These are phyloP conservation scores for Penicillium canariense DNA, from an alignment of 495 filamentous ascomycete genomes.

Conservation along the genomic window DNA sequence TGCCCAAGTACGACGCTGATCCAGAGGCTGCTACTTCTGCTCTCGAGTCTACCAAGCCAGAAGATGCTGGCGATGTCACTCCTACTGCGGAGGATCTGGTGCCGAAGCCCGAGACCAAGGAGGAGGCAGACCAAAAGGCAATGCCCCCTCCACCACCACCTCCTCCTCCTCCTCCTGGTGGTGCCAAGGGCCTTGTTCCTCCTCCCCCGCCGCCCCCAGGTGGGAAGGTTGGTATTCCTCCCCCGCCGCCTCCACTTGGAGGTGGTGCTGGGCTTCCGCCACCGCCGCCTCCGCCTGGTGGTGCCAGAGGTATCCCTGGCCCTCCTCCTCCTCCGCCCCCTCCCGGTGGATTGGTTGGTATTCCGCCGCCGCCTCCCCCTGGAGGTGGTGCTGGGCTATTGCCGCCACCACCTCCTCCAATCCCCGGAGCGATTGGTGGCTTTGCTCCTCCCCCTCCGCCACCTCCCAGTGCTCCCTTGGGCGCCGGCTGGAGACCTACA, in stretches of 20 bases:
- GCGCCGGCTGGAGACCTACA: constrained; percentile 51
- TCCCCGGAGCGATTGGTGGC: constrained; percentile 32
- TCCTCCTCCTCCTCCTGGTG: constrained; percentile 44
- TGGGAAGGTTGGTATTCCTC: background rate
- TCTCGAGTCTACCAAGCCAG: constrained; percentile 26
- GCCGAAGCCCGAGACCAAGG: constrained; percentile 22
- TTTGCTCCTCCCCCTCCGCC: constrained; percentile 57
- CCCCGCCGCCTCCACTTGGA: constrained; percentile 33
- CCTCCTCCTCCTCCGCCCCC: constrained; percentile 41
- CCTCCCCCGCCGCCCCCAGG: constrained; percentile 36
- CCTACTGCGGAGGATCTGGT: constrained; percentile 16
- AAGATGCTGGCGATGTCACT: constrained; percentile 32
- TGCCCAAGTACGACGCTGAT: constrained; percentile 69
- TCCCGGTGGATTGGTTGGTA: background rate
- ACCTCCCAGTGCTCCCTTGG: constrained; percentile 56
- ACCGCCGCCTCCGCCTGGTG: constrained; percentile 55
- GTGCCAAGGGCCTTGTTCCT: constrained; percentile 23
- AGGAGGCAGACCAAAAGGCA: constrained; percentile 27
- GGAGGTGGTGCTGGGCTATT: constrained; percentile 49
- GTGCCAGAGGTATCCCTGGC: constrained; percentile 18
- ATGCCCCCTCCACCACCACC: constrained; percentile 49
- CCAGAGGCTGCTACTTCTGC: constrained; percentile 60
- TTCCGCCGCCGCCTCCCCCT: constrained; percentile 25
- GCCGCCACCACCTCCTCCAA: constrained; percentile 55
- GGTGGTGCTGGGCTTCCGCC: constrained; percentile 48